Base-by-base conservation (phyloP, 148 eudicot genomes). In the Camellia lanceoleosa region DNA sequence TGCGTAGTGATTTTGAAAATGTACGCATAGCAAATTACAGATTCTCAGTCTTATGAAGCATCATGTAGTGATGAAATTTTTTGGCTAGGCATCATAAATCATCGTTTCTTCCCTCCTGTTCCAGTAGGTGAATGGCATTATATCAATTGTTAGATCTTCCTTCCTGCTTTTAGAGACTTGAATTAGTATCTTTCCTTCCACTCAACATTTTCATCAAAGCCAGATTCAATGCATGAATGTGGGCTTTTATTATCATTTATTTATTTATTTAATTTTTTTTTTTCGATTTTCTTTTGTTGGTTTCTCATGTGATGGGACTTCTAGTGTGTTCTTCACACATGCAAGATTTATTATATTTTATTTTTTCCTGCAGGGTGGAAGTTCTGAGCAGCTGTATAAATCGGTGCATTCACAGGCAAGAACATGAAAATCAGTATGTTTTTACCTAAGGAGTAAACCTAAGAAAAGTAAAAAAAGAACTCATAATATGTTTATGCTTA, bases 331-430 rank as follows among this genome's bases (percentile, higher is more conserved):
- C 75, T 38, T 73, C 46, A 56, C 63, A 42, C 42, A 55, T 55
- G 5, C 47, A 55, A 30, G 46, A 15, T 76, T 76, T 69, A 41
- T 55, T 71, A 14, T 12, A n/a, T 0, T 15, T 47, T 52, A 4
- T 43, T 20, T 11, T 66, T 49, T 60, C 13, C 58, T 80, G 52
- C 89, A 95, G 99, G 99, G 98, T 75, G 99, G 99, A 80, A 92
- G 89, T 80, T 93, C 99, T 10, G 86, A 89, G 66, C 91, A 84
- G 86, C 92, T 96, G 46, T 96, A 92, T 73, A 80, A 91, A 69
- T 93, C 99, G 16, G 99, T 96, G 64, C 98, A 93, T 88, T 89
- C 99, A 47, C 94, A 93, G 95, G 99, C 88, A 92, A 82, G 91
- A 23, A 63, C 56, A 55, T 80, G 59, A 77, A 76, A 77, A 41